A percentile compares a stretch with the other conserved stretches of the same genome.
Conservation (phyloP, 148 eudicot genomes). For the Beta vulgaris region DNA sequence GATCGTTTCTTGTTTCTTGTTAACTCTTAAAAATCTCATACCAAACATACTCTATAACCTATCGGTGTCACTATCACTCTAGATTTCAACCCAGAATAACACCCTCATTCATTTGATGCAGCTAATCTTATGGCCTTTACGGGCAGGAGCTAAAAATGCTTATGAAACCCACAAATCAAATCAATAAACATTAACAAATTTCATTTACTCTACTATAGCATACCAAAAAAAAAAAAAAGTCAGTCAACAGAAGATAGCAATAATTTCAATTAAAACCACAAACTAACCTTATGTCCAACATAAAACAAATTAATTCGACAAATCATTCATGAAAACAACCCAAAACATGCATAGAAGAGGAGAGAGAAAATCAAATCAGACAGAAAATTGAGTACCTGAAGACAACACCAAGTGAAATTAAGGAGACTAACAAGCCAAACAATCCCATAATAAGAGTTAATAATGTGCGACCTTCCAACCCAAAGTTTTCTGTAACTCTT, state of each 20-base stretch:
- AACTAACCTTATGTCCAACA: neutral
- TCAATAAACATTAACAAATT: neutral
- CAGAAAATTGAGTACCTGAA: conserved; percentile 44
- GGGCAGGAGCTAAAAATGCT: neutral
- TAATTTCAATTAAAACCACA: neutral
- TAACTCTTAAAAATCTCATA: too few relatives aligned
- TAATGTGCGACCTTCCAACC: conserved; percentile 52
- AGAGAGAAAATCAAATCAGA: neutral
- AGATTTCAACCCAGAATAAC: neutral
- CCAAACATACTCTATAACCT: too few relatives aligned
- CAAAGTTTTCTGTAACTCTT: conserved; percentile 53
- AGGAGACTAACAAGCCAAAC: conserved; percentile 65
- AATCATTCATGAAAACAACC: neutral
- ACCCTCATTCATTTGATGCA: neutral
- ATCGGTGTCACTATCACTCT: too few relatives aligned
- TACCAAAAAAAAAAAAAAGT: neutral
- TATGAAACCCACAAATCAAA: neutral
- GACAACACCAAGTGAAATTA: conserved; percentile 72
- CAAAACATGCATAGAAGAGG: too few relatives aligned
- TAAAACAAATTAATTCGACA: too few relatives aligned
- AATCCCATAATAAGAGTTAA: conserved; percentile 57
- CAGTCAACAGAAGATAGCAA: neutral
- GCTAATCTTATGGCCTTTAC: neutral
- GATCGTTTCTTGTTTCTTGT: too few relatives aligned
- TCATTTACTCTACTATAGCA: neutral